phyloP scores from a whole-genome alignment of 2,329 filamentous ascomycete species.

The Fusarium tanahbumbuense region DNA sequence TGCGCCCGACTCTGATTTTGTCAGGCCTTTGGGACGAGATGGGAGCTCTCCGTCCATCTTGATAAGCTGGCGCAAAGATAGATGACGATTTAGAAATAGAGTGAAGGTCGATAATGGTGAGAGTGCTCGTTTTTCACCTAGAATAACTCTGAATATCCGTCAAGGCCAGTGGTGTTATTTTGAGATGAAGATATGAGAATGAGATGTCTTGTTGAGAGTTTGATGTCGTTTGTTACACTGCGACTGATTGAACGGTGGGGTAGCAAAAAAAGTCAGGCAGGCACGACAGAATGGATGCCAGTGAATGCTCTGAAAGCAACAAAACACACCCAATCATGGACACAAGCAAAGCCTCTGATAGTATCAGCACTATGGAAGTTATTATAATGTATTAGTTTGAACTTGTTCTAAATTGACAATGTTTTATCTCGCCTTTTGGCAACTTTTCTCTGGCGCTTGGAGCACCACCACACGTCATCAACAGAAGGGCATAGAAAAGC shows the following conservation, averaged over 20 bases:
- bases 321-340: not conserved
- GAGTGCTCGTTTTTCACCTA: no score
- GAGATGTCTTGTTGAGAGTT: slow-evolving; percentile 12
- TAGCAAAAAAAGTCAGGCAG: slow-evolving; percentile 21
- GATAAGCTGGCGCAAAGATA: not conserved
- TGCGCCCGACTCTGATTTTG: slow-evolving; percentile 52
- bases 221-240: slow-evolving; percentile 2
- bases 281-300: not conserved
- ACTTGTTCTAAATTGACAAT: not conserved
- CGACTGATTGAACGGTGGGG: slow-evolving; percentile 13
- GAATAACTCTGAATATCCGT: not conserved
- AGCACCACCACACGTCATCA: slow-evolving; percentile 28
- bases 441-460: not conserved
- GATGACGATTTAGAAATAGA: not conserved
- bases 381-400: no score
- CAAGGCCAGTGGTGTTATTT: not conserved
- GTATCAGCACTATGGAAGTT: not conserved
- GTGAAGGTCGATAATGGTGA: not conserved
- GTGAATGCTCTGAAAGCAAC: not conserved
- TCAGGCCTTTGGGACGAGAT: slow-evolving; percentile 44
- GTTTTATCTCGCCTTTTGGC: not conserved
- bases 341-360: not conserved
- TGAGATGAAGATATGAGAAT: not conserved
- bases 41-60: slow-evolving; percentile 43
- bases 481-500: not conserved